These are phyloP conservation scores for Fraxinus sp. DNA, from an alignment of 305 asterid species.

Conservation along the genomic window DNA sequence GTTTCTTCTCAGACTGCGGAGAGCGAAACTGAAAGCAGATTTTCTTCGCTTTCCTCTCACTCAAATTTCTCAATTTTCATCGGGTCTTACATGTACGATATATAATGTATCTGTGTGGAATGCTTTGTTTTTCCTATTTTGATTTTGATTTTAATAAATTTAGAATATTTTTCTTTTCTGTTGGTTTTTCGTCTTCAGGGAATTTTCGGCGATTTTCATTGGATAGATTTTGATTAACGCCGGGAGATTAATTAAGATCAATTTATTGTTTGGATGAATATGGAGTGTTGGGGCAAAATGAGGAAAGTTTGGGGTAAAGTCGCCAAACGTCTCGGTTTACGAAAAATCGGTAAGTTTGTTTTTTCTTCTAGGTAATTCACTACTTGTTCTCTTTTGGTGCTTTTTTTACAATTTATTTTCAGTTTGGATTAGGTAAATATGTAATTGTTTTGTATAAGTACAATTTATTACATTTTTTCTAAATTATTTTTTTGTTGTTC, in stretches of 20 bases:
- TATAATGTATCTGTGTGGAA: no score
- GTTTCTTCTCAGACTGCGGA: neutral
- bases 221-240: neutral
- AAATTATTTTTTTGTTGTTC: neutral
- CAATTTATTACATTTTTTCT: neutral
- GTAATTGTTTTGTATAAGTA: neutral
- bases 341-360: constrained; percentile 41
- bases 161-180: neutral
- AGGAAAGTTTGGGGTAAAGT: constrained; percentile 53
- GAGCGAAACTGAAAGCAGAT: neutral
- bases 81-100: neutral
- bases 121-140: neutral
- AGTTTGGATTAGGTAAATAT: neutral
- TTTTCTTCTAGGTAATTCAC: neutral
- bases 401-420: neutral
- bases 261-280: constrained; percentile 23
- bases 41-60: neutral
- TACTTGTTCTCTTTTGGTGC: neutral
- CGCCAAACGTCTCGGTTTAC: constrained; percentile 41
- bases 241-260: neutral
- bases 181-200: neutral
- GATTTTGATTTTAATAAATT: neutral
- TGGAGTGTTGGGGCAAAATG: constrained; percentile 56
- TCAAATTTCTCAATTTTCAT: neutral
- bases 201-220: neutral